Conservation (phyloP, 257 asterid species). For the Plantago elongata region DNA sequence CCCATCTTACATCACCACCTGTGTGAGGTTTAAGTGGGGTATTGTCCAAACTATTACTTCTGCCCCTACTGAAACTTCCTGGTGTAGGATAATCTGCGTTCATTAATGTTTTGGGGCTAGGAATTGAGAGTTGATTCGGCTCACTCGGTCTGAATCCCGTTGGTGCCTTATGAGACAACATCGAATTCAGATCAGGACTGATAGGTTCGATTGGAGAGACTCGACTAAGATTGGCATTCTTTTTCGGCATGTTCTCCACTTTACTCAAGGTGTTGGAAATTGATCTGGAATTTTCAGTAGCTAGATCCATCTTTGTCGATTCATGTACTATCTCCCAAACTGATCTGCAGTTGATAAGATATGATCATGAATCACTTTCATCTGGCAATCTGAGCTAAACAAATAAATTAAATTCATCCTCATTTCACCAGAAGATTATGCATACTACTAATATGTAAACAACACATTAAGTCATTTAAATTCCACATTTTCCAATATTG, state of each 20-base stretch:
- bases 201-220: conserved; percentile 19
- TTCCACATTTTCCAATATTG: background rate
- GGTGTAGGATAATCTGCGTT: conserved; percentile 14
- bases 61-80: conserved; percentile 23
- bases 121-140: conserved; percentile 8
- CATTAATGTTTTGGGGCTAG: background rate
- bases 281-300: background rate
- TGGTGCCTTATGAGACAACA: conserved; percentile 9
- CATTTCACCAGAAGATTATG: background rate
- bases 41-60: conserved; percentile 50
- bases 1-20: conserved; percentile 87
- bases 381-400: background rate
- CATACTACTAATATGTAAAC: background rate
- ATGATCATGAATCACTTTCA: conserved; percentile 5
- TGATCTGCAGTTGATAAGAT: conserved; percentile 33
- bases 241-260: conserved; percentile 12
- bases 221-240: conserved; percentile 17
- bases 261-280: background rate
- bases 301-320: conserved; percentile 25
- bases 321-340: conserved; percentile 27
- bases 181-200: conserved; percentile 1
- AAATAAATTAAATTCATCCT: background rate
- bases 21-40: conserved; percentile 68
- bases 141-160: conserved; percentile 12
- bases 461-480: background rate